Evolutionary conservation across 1,139 yeast genomes (phyloP).

Genomic region (Debaryomyces sp.): DNA sequence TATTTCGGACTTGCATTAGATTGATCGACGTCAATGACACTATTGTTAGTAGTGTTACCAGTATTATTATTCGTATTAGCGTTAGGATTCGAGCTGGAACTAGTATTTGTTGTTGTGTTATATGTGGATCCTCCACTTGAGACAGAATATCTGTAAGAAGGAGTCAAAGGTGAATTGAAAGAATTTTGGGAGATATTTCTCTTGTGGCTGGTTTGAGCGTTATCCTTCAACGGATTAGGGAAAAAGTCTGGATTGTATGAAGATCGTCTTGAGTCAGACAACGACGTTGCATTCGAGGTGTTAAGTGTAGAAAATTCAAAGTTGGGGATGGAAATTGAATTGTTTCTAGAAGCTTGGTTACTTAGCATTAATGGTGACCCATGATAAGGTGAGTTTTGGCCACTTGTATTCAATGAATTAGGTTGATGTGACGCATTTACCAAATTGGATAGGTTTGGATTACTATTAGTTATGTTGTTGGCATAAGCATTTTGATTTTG

Average conservation of each 20-base stretch:
- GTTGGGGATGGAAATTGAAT: slow-evolving; percentile 32
- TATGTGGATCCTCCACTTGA: slow-evolving; percentile 18
- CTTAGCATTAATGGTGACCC: slow-evolving; percentile 36
- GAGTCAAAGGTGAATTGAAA: slow-evolving; percentile 34
- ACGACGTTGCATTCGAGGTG: slow-evolving; percentile 21
- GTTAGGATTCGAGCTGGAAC: not conserved
- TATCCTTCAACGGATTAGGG: slow-evolving; percentile 38
- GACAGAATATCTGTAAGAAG: slow-evolving; percentile 31
- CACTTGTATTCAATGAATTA: slow-evolving; percentile 12
- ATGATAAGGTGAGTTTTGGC: slow-evolving; percentile 30
- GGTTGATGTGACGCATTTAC: slow-evolving; percentile 6
- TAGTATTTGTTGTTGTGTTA: not conserved
- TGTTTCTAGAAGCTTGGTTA: slow-evolving; percentile 35
- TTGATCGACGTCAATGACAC: not conserved
- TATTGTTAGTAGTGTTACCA: not conserved
- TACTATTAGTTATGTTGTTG: slow-evolving; percentile 16
- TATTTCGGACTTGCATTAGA: not conserved
- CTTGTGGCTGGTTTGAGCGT: slow-evolving; percentile 20
- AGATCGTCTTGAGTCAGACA: slow-evolving; percentile 37
- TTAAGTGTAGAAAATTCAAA: slow-evolving; percentile 33
- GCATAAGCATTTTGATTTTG: slow-evolving; percentile 3
- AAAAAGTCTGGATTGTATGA: slow-evolving; percentile 45
- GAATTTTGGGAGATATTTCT: slow-evolving; percentile 36
- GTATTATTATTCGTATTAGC: not conserved
- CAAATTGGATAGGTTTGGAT: slow-evolving; percentile 19